These are phyloP conservation scores for Podaxis sp. DNA, from an alignment of 768 basidiomycete genomes.

Conservation along the genomic window DNA sequence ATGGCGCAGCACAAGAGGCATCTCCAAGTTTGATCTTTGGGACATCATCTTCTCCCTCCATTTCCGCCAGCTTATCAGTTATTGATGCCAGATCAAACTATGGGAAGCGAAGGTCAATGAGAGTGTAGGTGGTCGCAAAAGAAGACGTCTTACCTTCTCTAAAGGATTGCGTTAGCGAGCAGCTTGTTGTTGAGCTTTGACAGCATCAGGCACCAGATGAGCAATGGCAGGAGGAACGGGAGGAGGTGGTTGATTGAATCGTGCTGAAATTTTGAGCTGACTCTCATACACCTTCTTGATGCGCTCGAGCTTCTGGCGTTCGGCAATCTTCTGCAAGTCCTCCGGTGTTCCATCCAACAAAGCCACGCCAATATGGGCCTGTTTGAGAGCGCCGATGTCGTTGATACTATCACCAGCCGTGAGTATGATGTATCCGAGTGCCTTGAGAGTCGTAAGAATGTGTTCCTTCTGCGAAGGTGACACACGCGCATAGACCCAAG, in stretches of 20 bases:
- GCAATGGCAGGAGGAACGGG: conserved; percentile 89
- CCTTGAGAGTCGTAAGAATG: conserved; percentile 85
- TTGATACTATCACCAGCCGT: conserved; percentile 99
- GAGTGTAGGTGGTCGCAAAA: background rate
- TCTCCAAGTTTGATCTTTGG: conserved; percentile 99
- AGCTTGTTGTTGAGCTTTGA: conserved; percentile 84
- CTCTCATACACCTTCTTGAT: conserved; percentile 97
- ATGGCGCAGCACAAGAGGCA: conserved; percentile 97
- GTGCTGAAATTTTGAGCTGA: conserved; percentile 84
- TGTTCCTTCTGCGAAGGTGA: conserved; percentile 95
- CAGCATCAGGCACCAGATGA: conserved; percentile 86
- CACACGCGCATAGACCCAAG: conserved; percentile 98
- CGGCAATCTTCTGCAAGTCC: conserved; percentile 91
- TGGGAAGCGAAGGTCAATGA: conserved; percentile 7
- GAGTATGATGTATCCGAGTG: conserved; percentile 86
- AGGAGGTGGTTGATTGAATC: conserved; percentile 93
- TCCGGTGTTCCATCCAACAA: conserved; percentile 88
- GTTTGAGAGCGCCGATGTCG: conserved; percentile 97
- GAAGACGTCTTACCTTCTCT: conserved; percentile 67
- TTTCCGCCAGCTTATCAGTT: conserved; percentile 62
- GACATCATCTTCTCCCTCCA: conserved; percentile 93
- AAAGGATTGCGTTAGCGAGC: conserved; percentile 84
- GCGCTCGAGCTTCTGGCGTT: conserved; percentile 85
- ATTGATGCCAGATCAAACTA: conserved; percentile 34
- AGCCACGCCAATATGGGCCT: conserved; percentile 96